Percentiles rank a stretch among this genome's conserved stretches.
Evolutionary conservation across 139 green algal species (phyloP).

Genomic region (Tetratostichococcus sp.): DNA sequence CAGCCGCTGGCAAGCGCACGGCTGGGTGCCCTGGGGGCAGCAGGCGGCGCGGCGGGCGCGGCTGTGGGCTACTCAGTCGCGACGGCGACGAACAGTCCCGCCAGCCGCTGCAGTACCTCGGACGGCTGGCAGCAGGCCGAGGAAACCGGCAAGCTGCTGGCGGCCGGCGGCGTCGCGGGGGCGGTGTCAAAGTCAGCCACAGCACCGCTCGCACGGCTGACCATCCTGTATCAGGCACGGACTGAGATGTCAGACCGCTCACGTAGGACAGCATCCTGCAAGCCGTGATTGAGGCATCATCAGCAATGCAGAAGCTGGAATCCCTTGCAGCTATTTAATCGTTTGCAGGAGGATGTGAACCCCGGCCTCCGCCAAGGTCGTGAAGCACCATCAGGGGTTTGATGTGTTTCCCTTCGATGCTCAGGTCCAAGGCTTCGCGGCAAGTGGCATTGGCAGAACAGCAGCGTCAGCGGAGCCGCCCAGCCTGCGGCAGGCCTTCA

Average conservation of each 20-base stretch:
- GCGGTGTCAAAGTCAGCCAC: conserved; percentile 84
- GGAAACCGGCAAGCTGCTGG: conserved; percentile 54
- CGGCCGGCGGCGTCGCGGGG: conserved; percentile 82
- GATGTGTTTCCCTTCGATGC: too few relatives aligned
- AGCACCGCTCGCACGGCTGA: conserved; percentile 87
- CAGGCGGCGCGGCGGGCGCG: too few relatives aligned
- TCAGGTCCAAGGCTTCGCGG: not conserved
- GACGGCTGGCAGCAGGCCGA: not conserved
- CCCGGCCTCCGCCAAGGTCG: too few relatives aligned
- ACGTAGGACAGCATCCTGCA: too few relatives aligned
- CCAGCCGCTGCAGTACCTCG: too few relatives aligned
- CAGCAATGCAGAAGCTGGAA: too few relatives aligned
- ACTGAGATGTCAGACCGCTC: not conserved
- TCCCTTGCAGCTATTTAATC: too few relatives aligned
- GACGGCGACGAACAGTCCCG: too few relatives aligned
- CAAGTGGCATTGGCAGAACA: not conserved
- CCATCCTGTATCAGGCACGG: conserved; percentile 94
- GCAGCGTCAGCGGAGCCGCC: not conserved
- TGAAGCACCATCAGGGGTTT: too few relatives aligned
- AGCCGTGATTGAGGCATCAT: too few relatives aligned
- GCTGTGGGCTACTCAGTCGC: too few relatives aligned
- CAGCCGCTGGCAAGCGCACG: not conserved
- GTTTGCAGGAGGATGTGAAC: too few relatives aligned
- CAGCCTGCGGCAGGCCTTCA: conserved; percentile 28
- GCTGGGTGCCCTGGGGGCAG: not conserved